Evolutionary conservation across 768 basidiomycete species (phyloP).

Genomic region (Mrakia hoshinonis): DNA sequence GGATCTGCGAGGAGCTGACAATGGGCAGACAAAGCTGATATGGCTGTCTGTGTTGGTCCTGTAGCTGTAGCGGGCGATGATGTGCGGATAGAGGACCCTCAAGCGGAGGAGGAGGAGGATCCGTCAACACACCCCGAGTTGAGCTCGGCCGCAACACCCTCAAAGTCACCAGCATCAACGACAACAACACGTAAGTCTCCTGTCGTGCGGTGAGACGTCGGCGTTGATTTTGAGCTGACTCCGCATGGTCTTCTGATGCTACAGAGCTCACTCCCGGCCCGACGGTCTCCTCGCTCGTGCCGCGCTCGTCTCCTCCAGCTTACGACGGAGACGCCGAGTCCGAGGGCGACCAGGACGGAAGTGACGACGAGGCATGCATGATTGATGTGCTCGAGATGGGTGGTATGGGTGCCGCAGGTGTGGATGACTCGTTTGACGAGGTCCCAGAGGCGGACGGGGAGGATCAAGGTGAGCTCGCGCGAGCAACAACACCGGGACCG

Average conservation of each 20-base stretch:
- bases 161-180: background rate
- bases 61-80: background rate
- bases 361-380: background rate
- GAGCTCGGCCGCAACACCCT: background rate
- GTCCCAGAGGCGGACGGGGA: background rate
- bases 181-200: background rate
- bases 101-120: background rate
- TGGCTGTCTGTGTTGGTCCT: background rate
- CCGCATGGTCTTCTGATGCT: too few relatives aligned
- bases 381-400: too few relatives aligned
- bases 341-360: background rate
- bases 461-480: slow-evolving; percentile 4
- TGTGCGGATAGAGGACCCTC: background rate
- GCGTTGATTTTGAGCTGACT: too few relatives aligned
- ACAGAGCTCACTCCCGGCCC: too few relatives aligned
- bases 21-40: background rate
- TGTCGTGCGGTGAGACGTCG: too few relatives aligned
- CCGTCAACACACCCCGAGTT: background rate
- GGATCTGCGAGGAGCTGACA: background rate
- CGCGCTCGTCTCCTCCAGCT: background rate
- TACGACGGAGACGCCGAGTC: slow-evolving; percentile 10
- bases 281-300: too few relatives aligned
- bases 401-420: background rate
- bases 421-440: background rate
- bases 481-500: background rate